Conservation (phyloP, 2,329 filamentous ascomycete species). For the Cadophora malorum region DNA sequence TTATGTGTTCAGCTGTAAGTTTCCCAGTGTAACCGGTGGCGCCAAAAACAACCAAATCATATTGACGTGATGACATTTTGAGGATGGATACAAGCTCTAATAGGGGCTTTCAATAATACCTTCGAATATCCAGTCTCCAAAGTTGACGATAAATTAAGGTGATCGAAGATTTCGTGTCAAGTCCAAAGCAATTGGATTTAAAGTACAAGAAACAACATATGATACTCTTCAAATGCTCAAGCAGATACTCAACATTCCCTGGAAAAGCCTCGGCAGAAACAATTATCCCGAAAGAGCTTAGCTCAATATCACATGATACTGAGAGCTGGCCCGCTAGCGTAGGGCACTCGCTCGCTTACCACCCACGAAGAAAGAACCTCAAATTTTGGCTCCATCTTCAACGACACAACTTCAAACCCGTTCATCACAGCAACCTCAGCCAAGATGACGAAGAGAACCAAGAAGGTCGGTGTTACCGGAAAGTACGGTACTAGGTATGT, state of each 20-base stretch:
- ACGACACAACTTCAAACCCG: constrained; percentile 34
- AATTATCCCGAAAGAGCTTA: not conserved
- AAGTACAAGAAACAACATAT: not conserved
- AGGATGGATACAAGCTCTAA: not conserved
- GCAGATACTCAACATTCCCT: not conserved
- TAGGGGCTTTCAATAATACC: not conserved
- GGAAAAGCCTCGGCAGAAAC: not conserved
- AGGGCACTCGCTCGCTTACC: constrained; percentile 24
- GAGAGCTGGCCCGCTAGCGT: not conserved
- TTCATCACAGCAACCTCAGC: constrained; percentile 49
- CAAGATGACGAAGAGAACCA: constrained; percentile 95
- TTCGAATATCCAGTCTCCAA: not conserved
- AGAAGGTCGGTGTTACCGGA: constrained; percentile 98
- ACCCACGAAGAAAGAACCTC: constrained; percentile 22
- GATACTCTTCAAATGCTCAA: not conserved
- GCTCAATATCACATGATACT: not conserved
- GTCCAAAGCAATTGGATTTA: too few relatives aligned
- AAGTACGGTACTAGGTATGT: constrained; percentile 97
- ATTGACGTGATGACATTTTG: constrained; percentile 48
- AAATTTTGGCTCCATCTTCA: constrained; percentile 31
- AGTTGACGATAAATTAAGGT: not conserved
- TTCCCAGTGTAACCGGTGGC: constrained; percentile 85
- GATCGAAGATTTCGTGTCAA: too few relatives aligned
- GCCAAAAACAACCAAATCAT: constrained; percentile 71
- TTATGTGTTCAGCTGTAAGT: constrained; percentile 77